Base-by-base conservation (phyloP, 2,329 filamentous ascomycete species). In the Xylaria sp. region DNA sequence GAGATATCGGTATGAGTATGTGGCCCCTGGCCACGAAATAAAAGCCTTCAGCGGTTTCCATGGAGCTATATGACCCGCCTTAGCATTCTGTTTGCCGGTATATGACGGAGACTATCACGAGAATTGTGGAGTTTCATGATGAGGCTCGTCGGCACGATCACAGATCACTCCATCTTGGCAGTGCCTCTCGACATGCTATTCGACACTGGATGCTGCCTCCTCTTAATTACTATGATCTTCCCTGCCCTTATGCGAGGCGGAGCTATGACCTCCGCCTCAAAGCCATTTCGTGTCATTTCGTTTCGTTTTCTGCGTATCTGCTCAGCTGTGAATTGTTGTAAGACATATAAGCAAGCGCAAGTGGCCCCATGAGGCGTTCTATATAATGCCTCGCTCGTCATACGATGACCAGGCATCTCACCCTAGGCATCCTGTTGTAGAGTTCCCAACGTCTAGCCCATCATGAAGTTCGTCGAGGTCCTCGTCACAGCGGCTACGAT, bases 381-480 rank as follows among this genome's bases (percentile, higher is more conserved):
- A 55, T 15, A 56, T 25, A 43, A 28, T 46, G 18, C 12, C 55
- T 64, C 60, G 39, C 13, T 43, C 49, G 23, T 49, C 18, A 9
- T 33, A 41, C 18, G 4, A 43, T 46, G 31, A n/a, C 20, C 12
- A 20, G 56, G n/a, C 12, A 33, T 39, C 1, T 9, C 9, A 36
- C 15, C 20, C 20, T 15, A 41, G 10, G 3, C 13, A 46, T 28
- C 39, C 46, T 33, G 15, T 28, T 33, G 15, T 28, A 33, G 31
- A 52, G 41, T 13, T 49, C 28, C 41, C 31, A 48, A 41, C 33
- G 10, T 43, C 68, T 18, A 60, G 63, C 43, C 43, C 61, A 76
- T 56, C 59, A 82, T 82, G 80, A 80, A 75, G 70, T 75, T 82
- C 70, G 36, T 76, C 56, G 75, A 78, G 52, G 59, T 80, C 6